Conservation (phyloP, 495 filamentous ascomycete genomes). For the Xylaria longipes region DNA sequence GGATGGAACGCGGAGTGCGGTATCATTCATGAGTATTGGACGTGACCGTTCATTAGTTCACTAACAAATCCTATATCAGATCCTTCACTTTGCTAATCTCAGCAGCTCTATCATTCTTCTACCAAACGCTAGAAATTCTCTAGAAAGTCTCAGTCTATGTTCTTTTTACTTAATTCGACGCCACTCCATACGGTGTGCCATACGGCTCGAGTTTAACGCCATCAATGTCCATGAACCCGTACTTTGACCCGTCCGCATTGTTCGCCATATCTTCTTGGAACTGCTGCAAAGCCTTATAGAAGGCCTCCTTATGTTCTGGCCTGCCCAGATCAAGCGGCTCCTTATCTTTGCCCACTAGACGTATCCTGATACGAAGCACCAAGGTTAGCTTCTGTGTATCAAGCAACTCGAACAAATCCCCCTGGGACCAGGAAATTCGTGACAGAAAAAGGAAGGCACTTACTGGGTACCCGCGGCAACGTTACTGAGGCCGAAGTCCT, state of each 20-base stretch:
- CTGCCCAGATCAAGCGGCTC: conserved; percentile 58
- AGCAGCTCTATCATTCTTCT: background rate
- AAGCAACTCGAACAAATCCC: background rate
- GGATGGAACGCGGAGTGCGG: no score
- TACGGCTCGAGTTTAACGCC: conserved; percentile 27
- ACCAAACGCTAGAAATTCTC: background rate
- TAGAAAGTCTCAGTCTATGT: background rate
- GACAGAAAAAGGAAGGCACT: background rate
- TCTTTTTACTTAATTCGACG: background rate
- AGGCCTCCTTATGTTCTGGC: conserved; percentile 45
- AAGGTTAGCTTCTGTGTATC: background rate
- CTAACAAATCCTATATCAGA: background rate
- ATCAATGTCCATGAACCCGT: conserved; percentile 36
- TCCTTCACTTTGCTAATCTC: background rate
- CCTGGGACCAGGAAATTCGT: background rate
- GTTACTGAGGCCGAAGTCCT: conserved; percentile 57
- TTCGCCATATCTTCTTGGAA: conserved; percentile 31
- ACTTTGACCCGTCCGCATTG: conserved; percentile 38
- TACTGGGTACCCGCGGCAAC: conserved; percentile 57
- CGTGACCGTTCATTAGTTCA: background rate
- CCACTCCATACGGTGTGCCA: conserved; percentile 27
- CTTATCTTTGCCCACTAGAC: conserved; percentile 57
- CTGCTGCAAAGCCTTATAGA: conserved; percentile 33
- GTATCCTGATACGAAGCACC: conserved; percentile 40
- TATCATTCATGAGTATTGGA: background rate